Evolutionary conservation across 2,329 filamentous ascomycete genomes (phyloP).

Genomic region (Paracorniculantispora psalliotae): DNA sequence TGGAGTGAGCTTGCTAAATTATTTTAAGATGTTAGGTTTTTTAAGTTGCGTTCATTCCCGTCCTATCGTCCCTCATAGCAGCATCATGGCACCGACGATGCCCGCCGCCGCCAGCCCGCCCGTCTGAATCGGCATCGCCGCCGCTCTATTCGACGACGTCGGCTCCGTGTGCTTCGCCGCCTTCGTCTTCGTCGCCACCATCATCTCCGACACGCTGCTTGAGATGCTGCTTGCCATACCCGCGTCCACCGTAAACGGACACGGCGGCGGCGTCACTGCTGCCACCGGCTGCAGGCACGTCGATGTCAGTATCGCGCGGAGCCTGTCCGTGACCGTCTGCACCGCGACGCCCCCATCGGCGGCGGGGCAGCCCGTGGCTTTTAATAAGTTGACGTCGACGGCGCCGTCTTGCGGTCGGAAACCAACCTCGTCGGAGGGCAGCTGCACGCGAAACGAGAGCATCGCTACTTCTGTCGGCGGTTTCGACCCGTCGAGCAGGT

Average conservation of each 20-base stretch:
- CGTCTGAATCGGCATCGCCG: not conserved
- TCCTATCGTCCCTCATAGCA: not conserved
- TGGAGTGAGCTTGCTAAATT: too few relatives aligned
- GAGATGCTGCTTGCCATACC: constrained; percentile 16
- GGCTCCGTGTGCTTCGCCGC: too few relatives aligned
- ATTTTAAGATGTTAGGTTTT: too few relatives aligned
- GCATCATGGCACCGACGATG: not conserved
- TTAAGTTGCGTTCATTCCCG: too few relatives aligned
- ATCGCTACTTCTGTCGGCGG: too few relatives aligned
- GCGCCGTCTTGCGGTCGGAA: too few relatives aligned
- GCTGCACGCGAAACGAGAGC: too few relatives aligned
- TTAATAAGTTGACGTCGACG: not conserved
- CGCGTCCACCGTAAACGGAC: not conserved
- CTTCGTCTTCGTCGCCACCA: not conserved
- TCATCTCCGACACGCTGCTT: constrained; percentile 13
- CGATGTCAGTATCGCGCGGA: not conserved
- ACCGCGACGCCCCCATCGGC: not conserved
- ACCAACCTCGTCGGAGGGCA: too few relatives aligned
- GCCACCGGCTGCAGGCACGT: too few relatives aligned
- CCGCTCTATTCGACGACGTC: not conserved
- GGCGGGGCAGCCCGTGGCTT: not conserved
- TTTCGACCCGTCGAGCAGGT: too few relatives aligned
- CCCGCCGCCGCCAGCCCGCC: not conserved
- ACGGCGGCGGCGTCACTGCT: not conserved
- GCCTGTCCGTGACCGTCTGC: not conserved